These are phyloP conservation scores for Debaryomyces nepalensis DNA, from an alignment of 1,139 yeast species.

Conservation along the genomic window DNA sequence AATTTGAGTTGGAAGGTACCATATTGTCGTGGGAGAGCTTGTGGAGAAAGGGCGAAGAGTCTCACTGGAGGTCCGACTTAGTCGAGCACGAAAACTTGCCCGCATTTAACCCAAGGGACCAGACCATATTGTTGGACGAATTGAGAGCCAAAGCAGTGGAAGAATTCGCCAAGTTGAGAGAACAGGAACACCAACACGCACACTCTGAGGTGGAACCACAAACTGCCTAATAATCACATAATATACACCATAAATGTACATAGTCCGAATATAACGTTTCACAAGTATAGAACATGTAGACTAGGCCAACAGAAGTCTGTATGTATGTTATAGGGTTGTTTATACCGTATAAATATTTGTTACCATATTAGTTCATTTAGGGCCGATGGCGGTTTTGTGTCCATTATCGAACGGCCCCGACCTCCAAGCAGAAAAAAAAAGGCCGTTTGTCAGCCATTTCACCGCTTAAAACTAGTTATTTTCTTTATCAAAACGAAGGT, in stretches of 20 bases:
- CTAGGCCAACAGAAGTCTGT: neutral
- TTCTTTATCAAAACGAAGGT: no score
- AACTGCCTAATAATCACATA: constrained; percentile 1
- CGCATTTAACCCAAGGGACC: constrained; percentile 64
- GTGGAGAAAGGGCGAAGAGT: constrained; percentile 83
- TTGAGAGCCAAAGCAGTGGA: constrained; percentile 49
- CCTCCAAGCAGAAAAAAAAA: constrained; percentile 1
- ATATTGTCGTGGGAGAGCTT: constrained; percentile 78
- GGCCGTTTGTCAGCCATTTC: neutral
- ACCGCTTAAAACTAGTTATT: neutral
- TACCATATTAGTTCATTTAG: constrained; percentile 3
- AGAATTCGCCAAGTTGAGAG: constrained; percentile 36
- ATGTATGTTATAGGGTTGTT: neutral
- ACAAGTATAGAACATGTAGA: neutral
- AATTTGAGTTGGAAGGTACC: constrained; percentile 55
- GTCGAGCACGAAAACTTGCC: constrained; percentile 67
- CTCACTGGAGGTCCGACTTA: constrained; percentile 61
- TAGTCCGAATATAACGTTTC: constrained; percentile 3
- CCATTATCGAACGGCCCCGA: constrained; percentile 4
- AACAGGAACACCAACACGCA: constrained; percentile 7
- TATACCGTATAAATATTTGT: neutral
- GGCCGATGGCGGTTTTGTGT: constrained; percentile 8
- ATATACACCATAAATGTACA: constrained; percentile 5
- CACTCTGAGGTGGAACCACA: constrained; percentile 6
- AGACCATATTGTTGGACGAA: constrained; percentile 63